Percentiles rank a stretch among this genome's conserved stretches.
phyloP scores from a whole-genome alignment of 2,329 filamentous ascomycete genomes.

The Paecilomyces sp. region DNA sequence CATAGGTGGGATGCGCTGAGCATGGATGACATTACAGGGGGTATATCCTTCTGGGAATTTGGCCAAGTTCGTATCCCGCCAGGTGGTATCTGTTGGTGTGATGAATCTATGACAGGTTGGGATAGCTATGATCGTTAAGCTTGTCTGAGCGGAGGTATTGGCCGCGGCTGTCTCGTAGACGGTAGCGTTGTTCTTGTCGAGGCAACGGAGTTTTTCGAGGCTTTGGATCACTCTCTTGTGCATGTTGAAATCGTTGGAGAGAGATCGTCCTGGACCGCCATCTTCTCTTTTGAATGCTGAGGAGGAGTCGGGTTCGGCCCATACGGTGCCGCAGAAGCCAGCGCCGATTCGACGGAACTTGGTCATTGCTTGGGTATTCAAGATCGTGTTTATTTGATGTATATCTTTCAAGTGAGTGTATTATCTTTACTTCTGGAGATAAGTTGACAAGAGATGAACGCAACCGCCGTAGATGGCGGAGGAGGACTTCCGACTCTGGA shows the following conservation, averaged over 20 bases:
- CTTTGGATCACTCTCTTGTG: slow-evolving; percentile 15
- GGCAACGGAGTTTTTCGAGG: not conserved
- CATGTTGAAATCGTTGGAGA: slow-evolving; percentile 25
- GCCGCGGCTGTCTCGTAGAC: too few species aligned
- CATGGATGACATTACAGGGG: slow-evolving; percentile 27
- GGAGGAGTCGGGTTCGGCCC: slow-evolving; percentile 7
- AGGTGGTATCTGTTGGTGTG: slow-evolving; percentile 7
- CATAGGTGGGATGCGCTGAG: slow-evolving; percentile 30
- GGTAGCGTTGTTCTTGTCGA: too few species aligned
- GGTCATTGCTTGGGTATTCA: not conserved
- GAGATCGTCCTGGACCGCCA: slow-evolving; percentile 19
- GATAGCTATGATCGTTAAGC: slow-evolving; percentile 10
- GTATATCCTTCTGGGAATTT: slow-evolving; percentile 20
- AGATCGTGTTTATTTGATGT: not conserved
- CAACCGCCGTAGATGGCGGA: too few species aligned
- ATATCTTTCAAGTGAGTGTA: too few species aligned
- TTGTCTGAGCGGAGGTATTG: too few species aligned
- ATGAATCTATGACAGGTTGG: slow-evolving; percentile 21
- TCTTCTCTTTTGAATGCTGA: slow-evolving; percentile 28
- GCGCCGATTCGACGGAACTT: slow-evolving; percentile 20
- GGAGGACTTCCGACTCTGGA: too few species aligned
- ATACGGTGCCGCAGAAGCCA: slow-evolving; percentile 27
- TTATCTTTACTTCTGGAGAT: too few species aligned
- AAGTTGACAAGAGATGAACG: too few species aligned
- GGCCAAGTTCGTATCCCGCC: slow-evolving; percentile 19